Evolutionary conservation across 169 alveolate genomes (phyloP), one percentile per base, ranked within the genome.

Genomic region (Plasmodium inui): DNA sequence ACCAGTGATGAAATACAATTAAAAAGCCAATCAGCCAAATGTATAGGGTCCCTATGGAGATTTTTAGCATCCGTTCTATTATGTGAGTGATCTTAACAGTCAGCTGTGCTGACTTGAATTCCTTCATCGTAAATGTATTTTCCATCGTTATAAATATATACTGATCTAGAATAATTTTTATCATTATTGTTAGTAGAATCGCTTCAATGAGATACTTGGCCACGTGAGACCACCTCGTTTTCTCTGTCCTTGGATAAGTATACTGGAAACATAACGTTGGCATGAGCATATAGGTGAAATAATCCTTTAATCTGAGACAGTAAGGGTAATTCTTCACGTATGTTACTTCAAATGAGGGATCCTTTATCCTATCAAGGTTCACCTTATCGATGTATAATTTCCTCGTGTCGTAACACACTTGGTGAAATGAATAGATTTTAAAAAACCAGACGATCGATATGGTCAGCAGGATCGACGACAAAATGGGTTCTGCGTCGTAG

Each of bases 251-350:
- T 37, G 99, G 99, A 83, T 96, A 98, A 73, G 95, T 92, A 55
- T 97, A 96, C 88, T 98, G 98, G 88, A 95, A 98, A 90, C 99
- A 98, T 94, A 97, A 97, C 3, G 99, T 98, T 32, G 99, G 99
- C 97, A 98, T 97, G 37, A 97, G 70, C 81, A 98, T 88, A 90
- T 96, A 98, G 55, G 98, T 94, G 79, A 97, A 97, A 17, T 96
- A 96, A 92, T 96, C 96, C 46, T 92, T 86, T 34, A 98, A 78
- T n/a, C 92, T 95, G 17, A 98, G 81, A 92, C 98, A 96, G 9
- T 94, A 44, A 3, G 99, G 99, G 94, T 98, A 98, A 22, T 14
- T 70, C 53, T 46, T 90, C 14, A 83, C 78, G 70, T 67, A 92
- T 34, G 37, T 8, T 17, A 76, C 32, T 32, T 73, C 85, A 82